Base-by-base conservation (phyloP, 2,329 filamentous ascomycete species). In the Diaporthe ilicicola region DNA sequence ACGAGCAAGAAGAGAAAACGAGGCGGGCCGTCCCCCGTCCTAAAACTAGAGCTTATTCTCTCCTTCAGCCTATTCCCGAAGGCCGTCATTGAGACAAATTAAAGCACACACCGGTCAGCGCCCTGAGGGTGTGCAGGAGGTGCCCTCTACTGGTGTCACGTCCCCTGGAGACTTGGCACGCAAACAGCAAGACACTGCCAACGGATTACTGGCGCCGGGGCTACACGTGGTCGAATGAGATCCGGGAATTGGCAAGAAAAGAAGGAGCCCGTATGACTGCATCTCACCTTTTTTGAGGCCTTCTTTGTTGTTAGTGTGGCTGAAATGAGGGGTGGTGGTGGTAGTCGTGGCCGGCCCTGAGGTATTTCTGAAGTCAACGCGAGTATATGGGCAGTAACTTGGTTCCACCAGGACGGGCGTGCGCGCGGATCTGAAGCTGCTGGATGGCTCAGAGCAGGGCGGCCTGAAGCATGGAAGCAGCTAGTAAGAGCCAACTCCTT, bases 141-240 rank as follows among this genome's bases (percentile, higher is more conserved):
- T 50, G 59, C 59, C 44, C 59, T 50, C 44, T 64, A 64, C 44
- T 68, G 65, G 65, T 56, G 50, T 56, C 65, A 68, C 53, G 51
- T 50, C 32, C 59, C 44, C 54, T 46, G 29, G 39, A 39, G 42
- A 48, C 65, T 56, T 56, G 65, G 48, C 65, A 39, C 17, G 17
- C n/a, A 44, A n/a, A 9, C 10, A 19, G 39, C 65, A 27, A 32
- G 42, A 56, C 51, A n/a, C 27, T 44, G 32, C 24, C 34, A 37
- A 32, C 27, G 48, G 37, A 42, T 61, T 64, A 44, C 59, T 37
- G 53, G n/a, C 53, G 32, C 34, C 42, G 46, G 42, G 17, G 32
- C 51, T 50, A 48, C 44, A 68, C 65, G 65, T 68, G 65, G 53
- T 56, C 65, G 51, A 68, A 59, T 68, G 53, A 68, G 59, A 39